Base-by-base conservation (phyloP, 2,329 filamentous ascomycete species). In the Clonostachys solani region DNA sequence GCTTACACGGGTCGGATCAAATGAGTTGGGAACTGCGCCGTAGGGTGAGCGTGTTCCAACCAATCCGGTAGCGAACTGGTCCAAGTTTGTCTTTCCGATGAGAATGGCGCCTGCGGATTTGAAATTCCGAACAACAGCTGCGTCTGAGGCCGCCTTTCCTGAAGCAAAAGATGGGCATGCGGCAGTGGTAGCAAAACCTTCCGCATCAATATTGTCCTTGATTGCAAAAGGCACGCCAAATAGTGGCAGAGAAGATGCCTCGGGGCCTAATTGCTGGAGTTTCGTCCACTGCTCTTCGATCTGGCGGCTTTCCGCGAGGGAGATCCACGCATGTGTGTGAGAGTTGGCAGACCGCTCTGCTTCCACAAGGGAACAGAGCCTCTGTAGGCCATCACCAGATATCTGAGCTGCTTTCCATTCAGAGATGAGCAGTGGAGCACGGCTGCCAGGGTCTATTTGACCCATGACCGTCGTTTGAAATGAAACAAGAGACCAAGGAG, bases 41-140 rank as follows among this genome's bases (percentile, higher is more conserved):
- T 77, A 81, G 0, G 81, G 80, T 4, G 77, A 81, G 33, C 82
- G 72, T 9, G 78, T 81, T 9, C 81, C 82, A 7, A 77, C 78
- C 5, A 85, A 68, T 1, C 82, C 81, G 1, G 81, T 84, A 2
- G 81, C 81, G 7, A 85, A 72, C 54, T 85, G 81, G 50, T 85
- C 81, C 44, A 85, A 69, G 54, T 77, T 78, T 13, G 47, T 49
- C 41, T 54, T 84, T 9, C 81, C 81, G 33, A 84, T 65, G 33
- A 80, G 70, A 2, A 84, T 62, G 2, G 75, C 81, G 1, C 80
- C 81, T 8, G 75, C 72, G 1, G 68, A 65, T 18, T 78, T 68
- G 15, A 82, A 61, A 19, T 64, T 71, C 7, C 73, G 60, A 9
- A 81, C 70, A 2, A 80, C 72, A 1, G 66, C 62, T 1, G 78